Conservation (phyloP, 257 asterid species). For the Misopates orontium region DNA sequence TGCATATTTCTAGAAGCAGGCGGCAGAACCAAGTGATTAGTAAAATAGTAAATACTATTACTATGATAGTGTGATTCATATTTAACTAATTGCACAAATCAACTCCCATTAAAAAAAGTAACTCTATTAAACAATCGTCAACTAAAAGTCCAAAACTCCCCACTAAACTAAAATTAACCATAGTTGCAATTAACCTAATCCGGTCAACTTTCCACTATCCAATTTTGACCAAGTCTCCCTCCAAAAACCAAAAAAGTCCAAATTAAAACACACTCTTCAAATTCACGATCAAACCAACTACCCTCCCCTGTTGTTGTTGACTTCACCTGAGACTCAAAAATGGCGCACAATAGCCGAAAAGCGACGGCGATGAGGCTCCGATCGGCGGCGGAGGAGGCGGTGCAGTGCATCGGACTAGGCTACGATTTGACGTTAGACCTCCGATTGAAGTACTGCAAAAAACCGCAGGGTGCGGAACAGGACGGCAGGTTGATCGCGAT, state of each 20-base stretch:
- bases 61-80: too few species aligned
- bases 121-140: too few species aligned
- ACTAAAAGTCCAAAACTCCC: too few species aligned
- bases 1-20: too few species aligned
- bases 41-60: too few species aligned
- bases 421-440: conserved; percentile 60
- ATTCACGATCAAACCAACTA: background rate
- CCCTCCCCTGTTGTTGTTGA: background rate
- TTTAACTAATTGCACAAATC: too few species aligned
- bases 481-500: conserved; percentile 50
- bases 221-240: background rate
- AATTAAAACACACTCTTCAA: background rate
- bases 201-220: background rate
- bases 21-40: too few species aligned
- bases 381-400: conserved; percentile 67
- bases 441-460: conserved; percentile 57
- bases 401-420: conserved; percentile 65
- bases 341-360: conserved; percentile 35
- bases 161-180: too few species aligned
- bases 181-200: too few species aligned
- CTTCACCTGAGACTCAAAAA: too few species aligned
- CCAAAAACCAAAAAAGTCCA: conserved; percentile 9
- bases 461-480: conserved; percentile 29
- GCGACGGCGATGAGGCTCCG: conserved; percentile 63
- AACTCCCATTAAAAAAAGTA: too few species aligned